These are phyloP conservation scores for Plasmodium adleri DNA, from an alignment of 169 alveolate genomes.

Conservation along the genomic window DNA sequence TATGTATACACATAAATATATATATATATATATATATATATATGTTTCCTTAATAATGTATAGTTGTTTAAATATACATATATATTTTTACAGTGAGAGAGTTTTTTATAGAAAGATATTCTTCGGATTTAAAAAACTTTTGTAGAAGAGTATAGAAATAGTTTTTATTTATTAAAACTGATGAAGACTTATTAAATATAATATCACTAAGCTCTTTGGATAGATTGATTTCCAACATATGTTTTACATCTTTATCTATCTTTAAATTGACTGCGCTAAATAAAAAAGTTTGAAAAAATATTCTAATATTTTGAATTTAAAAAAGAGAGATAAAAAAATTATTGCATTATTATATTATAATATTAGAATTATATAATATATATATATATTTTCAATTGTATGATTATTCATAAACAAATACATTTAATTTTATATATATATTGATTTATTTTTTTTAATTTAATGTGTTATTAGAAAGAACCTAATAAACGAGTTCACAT, in stretches of 20 bases:
- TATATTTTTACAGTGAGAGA: conserved; percentile 33
- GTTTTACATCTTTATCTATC: conserved; percentile 30
- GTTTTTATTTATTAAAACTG: conserved; percentile 49
- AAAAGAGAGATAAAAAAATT: background rate
- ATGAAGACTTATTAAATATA: conserved; percentile 26
- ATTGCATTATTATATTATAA: too few species aligned
- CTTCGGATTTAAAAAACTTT: conserved; percentile 38
- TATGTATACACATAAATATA: background rate
- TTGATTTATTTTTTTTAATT: background rate
- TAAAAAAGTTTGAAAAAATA: background rate
- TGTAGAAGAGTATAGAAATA: conserved; percentile 37
- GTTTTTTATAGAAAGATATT: conserved; percentile 23
- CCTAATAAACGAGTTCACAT: conserved; percentile 31
- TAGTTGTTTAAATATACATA: background rate
- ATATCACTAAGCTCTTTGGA: conserved; percentile 21
- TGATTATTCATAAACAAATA: too few species aligned
- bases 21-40: conserved; percentile 1
- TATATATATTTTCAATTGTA: too few species aligned
- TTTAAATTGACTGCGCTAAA: conserved; percentile 45
- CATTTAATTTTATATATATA: background rate
- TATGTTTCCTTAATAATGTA: background rate
- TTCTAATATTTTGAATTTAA: too few species aligned
- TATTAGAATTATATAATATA: too few species aligned
- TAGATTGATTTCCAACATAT: conserved; percentile 21
- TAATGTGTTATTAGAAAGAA: conserved; percentile 6